phyloP scores from a whole-genome alignment of 1,284 basidiomycete species.

The Apiotrichum montevideense region DNA sequence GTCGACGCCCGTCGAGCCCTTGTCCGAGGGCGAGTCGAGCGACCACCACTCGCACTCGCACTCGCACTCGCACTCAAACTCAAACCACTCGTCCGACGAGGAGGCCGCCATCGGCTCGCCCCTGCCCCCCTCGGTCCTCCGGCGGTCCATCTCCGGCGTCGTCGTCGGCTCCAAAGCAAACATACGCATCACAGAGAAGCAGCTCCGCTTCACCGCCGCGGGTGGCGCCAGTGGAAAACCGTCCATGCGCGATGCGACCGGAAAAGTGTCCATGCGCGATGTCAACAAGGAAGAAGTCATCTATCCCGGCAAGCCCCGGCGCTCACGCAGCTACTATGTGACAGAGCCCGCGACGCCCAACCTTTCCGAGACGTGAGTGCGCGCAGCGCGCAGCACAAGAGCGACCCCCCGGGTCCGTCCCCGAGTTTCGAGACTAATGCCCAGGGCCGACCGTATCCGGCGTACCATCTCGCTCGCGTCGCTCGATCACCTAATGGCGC shows the following conservation, averaged over 20 bases:
- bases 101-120: background rate
- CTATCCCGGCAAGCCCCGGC: slow-evolving; percentile 3
- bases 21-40: background rate
- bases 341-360: slow-evolving; percentile 45
- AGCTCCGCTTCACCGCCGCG: slow-evolving; percentile 14
- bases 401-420: too few species aligned
- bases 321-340: background rate
- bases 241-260: too few species aligned
- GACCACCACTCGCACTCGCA: background rate
- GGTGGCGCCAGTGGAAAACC: background rate
- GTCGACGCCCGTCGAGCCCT: background rate
- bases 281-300: background rate
- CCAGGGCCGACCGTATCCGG: slow-evolving; percentile 45
- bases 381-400: too few species aligned
- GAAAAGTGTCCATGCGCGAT: background rate
- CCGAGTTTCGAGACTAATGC: slow-evolving; percentile 18
- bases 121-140: background rate
- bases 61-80: background rate
- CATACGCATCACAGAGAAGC: slow-evolving; percentile 3
- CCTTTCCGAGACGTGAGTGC: slow-evolving; percentile 41
- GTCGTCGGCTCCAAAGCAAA: background rate
- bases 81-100: background rate
- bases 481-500: slow-evolving; percentile 35
- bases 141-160: slow-evolving; percentile 3
- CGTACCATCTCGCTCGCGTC: slow-evolving; percentile 47